These are phyloP conservation scores for Tuber indicum DNA, from an alignment of 495 filamentous ascomycete genomes.

Conservation along the genomic window DNA sequence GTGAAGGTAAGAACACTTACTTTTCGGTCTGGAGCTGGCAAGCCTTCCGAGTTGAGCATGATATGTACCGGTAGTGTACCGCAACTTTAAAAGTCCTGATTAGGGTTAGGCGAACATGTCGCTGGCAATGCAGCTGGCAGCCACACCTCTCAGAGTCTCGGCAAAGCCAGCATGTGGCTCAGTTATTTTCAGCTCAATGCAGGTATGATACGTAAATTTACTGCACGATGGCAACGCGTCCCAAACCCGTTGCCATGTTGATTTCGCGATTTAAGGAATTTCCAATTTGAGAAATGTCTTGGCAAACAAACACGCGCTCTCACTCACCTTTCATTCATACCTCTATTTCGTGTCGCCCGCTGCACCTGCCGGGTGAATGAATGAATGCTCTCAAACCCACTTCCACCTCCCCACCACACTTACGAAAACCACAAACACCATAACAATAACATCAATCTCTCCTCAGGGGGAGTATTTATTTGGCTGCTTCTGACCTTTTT, in stretches of 20 bases:
- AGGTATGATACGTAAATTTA: too few species aligned
- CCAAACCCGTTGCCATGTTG: constrained; percentile 24
- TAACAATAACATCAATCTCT: neutral
- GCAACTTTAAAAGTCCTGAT: neutral
- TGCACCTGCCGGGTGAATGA: neutral
- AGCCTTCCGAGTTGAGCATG: too few species aligned
- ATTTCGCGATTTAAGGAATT: constrained; percentile 26
- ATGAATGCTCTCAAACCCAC: neutral
- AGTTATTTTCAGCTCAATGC: neutral
- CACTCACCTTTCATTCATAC: constrained; percentile 1
- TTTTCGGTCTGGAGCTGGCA: too few species aligned
- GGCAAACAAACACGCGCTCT: constrained; percentile 39
- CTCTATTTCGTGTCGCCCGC: neutral
- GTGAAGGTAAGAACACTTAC: neutral
- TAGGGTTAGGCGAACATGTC: neutral
- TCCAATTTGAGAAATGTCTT: constrained; percentile 25
- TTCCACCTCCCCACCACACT: neutral
- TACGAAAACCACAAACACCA: neutral
- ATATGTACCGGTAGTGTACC: too few species aligned
- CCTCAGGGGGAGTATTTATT: neutral
- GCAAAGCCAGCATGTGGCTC: neutral
- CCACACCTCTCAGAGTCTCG: neutral
- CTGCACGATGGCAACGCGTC: constrained; percentile 25
- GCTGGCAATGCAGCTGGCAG: neutral
- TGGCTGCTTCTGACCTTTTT: neutral